A percentile compares a stretch with the other conserved stretches of the same genome.
phyloP scores from a whole-genome alignment of 176 grass and related monocot genomes.

The Eragrostis curvula region DNA sequence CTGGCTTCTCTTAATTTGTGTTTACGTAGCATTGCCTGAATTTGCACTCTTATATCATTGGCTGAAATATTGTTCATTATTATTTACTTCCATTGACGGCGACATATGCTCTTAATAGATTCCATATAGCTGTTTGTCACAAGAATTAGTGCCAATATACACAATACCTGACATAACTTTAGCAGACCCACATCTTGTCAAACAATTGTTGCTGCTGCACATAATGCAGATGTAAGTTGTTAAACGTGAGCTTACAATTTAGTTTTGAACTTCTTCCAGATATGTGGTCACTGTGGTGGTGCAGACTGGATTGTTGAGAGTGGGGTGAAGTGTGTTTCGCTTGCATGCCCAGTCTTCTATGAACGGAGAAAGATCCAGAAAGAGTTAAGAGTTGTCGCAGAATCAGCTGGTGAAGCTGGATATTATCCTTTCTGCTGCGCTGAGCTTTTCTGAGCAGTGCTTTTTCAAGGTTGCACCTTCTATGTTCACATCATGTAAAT shows the following conservation, averaged over 20 bases:
- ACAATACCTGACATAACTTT: background rate
- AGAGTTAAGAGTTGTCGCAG: slow-evolving; percentile 57
- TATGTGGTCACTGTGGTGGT: slow-evolving; percentile 84
- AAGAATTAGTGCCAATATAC: slow-evolving; percentile 18
- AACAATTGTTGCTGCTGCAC: background rate
- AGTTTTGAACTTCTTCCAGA: slow-evolving; percentile 49
- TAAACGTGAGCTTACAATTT: slow-evolving; percentile 7
- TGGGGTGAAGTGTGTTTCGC: slow-evolving; percentile 78
- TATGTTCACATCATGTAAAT: slow-evolving; percentile 34
- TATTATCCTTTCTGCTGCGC: slow-evolving; percentile 66
- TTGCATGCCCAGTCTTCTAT: slow-evolving; percentile 87
- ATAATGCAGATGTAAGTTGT: background rate
- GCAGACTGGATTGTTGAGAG: slow-evolving; percentile 75
- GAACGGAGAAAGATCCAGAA: slow-evolving; percentile 80
- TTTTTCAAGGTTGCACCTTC: slow-evolving; percentile 41
- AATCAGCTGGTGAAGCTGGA: slow-evolving; percentile 57
- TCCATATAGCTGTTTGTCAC: background rate
- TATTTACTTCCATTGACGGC: background rate
- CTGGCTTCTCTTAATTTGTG: background rate
- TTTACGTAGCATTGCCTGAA: background rate
- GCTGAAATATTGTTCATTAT: background rate
- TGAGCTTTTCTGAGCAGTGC: slow-evolving; percentile 70
- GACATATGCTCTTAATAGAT: background rate
- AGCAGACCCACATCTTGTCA: background rate
- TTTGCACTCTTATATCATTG: slow-evolving; percentile 1